These are phyloP conservation scores for Pyrenochaeta sp. DNA, from an alignment of 2,329 filamentous ascomycete genomes.

Conservation along the genomic window DNA sequence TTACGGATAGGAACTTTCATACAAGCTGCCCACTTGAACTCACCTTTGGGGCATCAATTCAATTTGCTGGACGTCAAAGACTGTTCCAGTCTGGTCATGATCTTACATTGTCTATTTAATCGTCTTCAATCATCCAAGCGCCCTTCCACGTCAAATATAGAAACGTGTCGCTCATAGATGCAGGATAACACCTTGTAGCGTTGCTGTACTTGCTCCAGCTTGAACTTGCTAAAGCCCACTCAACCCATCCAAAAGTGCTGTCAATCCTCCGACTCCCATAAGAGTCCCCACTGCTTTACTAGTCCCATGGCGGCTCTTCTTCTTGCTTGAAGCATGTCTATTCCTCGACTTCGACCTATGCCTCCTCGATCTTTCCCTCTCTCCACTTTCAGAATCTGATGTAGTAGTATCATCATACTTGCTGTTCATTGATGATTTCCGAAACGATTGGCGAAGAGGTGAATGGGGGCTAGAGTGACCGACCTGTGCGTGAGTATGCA, in stretches of 20 bases:
- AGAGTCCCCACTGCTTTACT: conserved; percentile 43
- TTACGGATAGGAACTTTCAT: no score
- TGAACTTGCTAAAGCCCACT: conserved; percentile 22
- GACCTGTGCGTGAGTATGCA: not conserved
- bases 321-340: conserved; percentile 12
- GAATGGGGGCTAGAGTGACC: conserved; percentile 19
- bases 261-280: conserved; percentile 49
- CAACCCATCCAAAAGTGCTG: conserved; percentile 48
- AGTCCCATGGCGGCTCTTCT: conserved; percentile 33
- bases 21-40: no score
- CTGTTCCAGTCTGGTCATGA: not conserved
- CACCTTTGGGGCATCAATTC: no score
- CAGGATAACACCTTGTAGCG: not conserved
- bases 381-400: conserved; percentile 34
- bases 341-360: conserved; percentile 23
- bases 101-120: not conserved
- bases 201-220: not conserved
- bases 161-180: not conserved
- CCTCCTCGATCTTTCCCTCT: conserved; percentile 16
- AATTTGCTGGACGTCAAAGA: no score
- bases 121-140: not conserved
- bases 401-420: conserved; percentile 28
- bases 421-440: conserved; percentile 6
- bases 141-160: no score
- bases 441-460: conserved; percentile 24